These are phyloP conservation scores for Westerdykella aurantiaca DNA, from an alignment of 2,329 filamentous ascomycete species.

Conservation along the genomic window DNA sequence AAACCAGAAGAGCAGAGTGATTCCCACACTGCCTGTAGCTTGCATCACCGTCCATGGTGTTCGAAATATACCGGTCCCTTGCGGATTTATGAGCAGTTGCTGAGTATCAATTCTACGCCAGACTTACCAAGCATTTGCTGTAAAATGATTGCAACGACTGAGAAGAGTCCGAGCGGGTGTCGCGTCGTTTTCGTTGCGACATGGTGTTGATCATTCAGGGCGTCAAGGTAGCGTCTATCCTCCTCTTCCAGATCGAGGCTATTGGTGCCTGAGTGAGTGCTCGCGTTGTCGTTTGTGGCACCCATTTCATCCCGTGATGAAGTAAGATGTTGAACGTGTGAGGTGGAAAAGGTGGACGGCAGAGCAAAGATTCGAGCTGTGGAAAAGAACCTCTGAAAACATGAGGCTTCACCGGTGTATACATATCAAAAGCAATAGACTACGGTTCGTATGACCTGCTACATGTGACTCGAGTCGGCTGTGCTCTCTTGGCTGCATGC, in stretches of 20 bases:
- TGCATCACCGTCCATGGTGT: conserved; percentile 13
- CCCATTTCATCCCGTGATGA: not conserved
- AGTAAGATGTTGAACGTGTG: not conserved
- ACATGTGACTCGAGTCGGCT: no score
- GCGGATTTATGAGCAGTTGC: not conserved
- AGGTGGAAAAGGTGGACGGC: not conserved
- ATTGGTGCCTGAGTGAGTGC: conserved; percentile 4
- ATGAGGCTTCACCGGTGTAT: not conserved
- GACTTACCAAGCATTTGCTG: conserved; percentile 12
- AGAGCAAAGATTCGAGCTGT: no score
- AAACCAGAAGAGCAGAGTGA: conserved; percentile 14
- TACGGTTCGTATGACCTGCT: not conserved
- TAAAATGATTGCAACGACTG: conserved; percentile 11
- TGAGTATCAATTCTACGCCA: not conserved
- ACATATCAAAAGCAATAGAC: not conserved
- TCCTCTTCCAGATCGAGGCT: conserved; percentile 7
- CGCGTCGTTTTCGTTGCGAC: conserved; percentile 10
- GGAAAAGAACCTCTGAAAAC: not conserved
- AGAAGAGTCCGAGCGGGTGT: conserved; percentile 10
- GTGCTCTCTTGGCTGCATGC: no score
- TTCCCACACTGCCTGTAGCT: conserved; percentile 13
- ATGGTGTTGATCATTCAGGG: conserved; percentile 5
- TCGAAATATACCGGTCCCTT: conserved; percentile 15
- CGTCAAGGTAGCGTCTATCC: conserved; percentile 5
- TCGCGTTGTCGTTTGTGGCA: conserved; percentile 1